Conservation (phyloP, 78 protist species). For the Dictyostelium discoideum region DNA sequence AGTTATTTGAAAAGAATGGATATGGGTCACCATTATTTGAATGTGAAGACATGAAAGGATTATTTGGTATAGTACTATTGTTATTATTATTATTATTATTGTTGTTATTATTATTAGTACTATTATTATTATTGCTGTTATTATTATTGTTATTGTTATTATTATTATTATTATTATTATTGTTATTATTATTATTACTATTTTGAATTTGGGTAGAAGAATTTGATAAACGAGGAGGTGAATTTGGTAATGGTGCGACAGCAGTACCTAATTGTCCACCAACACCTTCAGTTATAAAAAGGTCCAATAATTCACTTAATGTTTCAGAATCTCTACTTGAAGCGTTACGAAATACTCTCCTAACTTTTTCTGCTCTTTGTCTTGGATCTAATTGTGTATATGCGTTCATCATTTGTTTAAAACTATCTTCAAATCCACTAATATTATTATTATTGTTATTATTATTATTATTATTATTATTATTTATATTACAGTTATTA, state of each 20-base stretch:
- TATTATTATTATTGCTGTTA: neutral
- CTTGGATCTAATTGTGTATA: slow-evolving; percentile 64
- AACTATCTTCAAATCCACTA: slow-evolving; percentile 46
- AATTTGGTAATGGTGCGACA: slow-evolving; percentile 44
- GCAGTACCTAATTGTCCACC: slow-evolving; percentile 50
- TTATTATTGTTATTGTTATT: neutral
- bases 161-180: neutral
- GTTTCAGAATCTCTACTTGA: slow-evolving; percentile 37
- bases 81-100: neutral
- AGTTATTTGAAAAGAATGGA: slow-evolving; percentile 49
- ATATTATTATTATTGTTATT: neutral
- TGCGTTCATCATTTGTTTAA: slow-evolving; percentile 64
- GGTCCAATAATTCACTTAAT: slow-evolving; percentile 28
- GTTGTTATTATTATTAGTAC: neutral
- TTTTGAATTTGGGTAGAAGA: neutral
- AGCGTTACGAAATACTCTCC: slow-evolving; percentile 63
- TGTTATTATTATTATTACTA: slow-evolving; percentile 13
- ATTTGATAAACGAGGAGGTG: neutral
- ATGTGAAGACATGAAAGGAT: slow-evolving; percentile 1
- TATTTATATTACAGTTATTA: neutral
- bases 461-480: neutral
- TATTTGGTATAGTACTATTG: slow-evolving; percentile 2
- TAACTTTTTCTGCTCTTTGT: slow-evolving; percentile 68
- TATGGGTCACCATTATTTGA: slow-evolving; percentile 5
- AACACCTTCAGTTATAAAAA: slow-evolving; percentile 67